Conservation (phyloP, 2,329 filamentous ascomycete species). For the Pezicula rhizophila region DNA sequence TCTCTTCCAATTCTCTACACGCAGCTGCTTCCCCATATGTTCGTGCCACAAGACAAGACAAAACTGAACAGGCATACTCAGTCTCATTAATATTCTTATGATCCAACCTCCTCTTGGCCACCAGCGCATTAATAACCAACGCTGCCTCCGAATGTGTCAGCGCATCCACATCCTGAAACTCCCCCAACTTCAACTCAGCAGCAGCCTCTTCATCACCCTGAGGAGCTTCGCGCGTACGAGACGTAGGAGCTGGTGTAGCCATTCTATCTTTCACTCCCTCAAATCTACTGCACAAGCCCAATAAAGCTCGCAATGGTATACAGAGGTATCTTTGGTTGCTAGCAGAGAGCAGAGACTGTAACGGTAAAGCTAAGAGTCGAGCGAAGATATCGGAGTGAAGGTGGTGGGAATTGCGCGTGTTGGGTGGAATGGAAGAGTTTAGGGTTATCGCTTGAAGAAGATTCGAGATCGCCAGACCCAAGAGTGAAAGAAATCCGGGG, state of each 20-base stretch:
- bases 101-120: constrained; percentile 72
- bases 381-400: background rate
- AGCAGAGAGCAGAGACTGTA: background rate
- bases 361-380: background rate
- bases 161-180: constrained; percentile 87
- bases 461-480: constrained; percentile 2
- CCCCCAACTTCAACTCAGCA: constrained; percentile 75
- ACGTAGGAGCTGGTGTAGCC: constrained; percentile 32
- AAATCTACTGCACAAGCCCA: background rate
- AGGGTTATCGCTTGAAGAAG: constrained; percentile 14
- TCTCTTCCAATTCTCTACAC: background rate
- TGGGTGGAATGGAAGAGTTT: constrained; percentile 4
- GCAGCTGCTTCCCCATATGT: background rate
- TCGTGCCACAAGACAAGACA: background rate
- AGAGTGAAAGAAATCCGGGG: constrained; percentile 2
- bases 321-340: background rate
- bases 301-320: background rate
- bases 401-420: background rate
- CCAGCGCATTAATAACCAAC: constrained; percentile 84
- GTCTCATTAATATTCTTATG: constrained; percentile 79
- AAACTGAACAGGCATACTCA: constrained; percentile 51
- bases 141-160: constrained; percentile 88
- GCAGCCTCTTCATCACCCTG: constrained; percentile 85
- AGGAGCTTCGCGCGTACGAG: constrained; percentile 61
- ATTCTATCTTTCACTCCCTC: constrained; percentile 9